These are phyloP conservation scores for Warburgia ugandensis DNA, from an alignment of 164 flowering plant species.

Conservation along the genomic window DNA sequence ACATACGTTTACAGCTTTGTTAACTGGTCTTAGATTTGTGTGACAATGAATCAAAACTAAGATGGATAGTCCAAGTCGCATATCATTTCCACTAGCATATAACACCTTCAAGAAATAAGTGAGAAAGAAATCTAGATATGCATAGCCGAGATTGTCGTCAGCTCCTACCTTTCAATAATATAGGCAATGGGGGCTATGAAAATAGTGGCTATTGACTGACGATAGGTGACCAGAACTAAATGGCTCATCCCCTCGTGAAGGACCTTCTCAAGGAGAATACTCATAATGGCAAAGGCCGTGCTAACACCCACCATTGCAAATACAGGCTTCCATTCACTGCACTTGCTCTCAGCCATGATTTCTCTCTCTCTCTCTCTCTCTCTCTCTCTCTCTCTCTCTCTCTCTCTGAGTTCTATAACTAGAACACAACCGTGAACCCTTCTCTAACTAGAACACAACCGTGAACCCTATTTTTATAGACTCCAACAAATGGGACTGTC, in stretches of 20 bases:
- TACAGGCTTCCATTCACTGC: slow-evolving; percentile 44
- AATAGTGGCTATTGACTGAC: slow-evolving; percentile 36
- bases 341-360: slow-evolving; percentile 29
- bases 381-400: neutral
- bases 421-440: too few species aligned
- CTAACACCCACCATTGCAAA: slow-evolving; percentile 43
- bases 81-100: too few species aligned
- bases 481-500: slow-evolving; percentile 3
- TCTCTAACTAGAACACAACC: slow-evolving; percentile 2
- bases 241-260: slow-evolving; percentile 50
- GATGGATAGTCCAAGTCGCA: too few species aligned
- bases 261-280: slow-evolving; percentile 60
- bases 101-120: too few species aligned
- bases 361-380: too few species aligned
- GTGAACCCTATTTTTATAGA: slow-evolving; percentile 6
- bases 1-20: too few species aligned
- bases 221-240: slow-evolving; percentile 49
- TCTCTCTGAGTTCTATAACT: too few species aligned
- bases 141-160: neutral
- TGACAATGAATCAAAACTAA: too few species aligned
- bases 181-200: slow-evolving; percentile 63
- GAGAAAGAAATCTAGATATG: neutral
- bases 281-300: slow-evolving; percentile 49
- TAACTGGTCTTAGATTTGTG: too few species aligned
- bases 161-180: slow-evolving; percentile 54